phyloP scores from a whole-genome alignment of 2,329 filamentous ascomycete species.

The Neonectria punicea region DNA sequence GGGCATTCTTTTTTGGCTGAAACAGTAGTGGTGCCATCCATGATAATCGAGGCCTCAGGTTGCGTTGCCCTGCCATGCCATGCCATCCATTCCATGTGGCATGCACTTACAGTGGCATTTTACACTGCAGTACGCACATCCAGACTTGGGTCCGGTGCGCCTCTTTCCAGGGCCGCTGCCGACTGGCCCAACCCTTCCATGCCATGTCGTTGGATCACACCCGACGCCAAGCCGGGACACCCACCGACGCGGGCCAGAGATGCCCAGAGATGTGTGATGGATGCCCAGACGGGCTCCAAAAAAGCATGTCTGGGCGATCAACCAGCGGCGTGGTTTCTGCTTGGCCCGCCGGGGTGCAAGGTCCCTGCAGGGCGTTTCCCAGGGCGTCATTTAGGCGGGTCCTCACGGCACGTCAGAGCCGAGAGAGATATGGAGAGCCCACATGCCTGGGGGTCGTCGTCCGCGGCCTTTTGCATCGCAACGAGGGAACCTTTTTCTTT shows the following conservation, averaged over 20 bases:
- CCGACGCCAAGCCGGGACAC: slow-evolving; percentile 37
- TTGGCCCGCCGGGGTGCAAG: too few relatives aligned
- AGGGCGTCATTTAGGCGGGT: slow-evolving; percentile 21
- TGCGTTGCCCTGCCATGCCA: background rate
- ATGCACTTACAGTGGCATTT: too few relatives aligned
- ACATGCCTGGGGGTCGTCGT: too few relatives aligned
- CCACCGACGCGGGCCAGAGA: slow-evolving; percentile 20
- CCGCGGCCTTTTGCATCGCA: too few relatives aligned
- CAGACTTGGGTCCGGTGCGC: too few relatives aligned
- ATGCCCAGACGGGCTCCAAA: background rate
- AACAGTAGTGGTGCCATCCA: background rate
- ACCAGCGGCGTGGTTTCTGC: background rate
- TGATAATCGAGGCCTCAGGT: background rate
- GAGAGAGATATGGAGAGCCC: slow-evolving; percentile 21
- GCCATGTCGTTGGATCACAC: background rate
- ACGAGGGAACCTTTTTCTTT: background rate
- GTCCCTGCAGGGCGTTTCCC: slow-evolving; percentile 6
- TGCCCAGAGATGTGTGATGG: background rate
- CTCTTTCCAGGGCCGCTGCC: too few relatives aligned
- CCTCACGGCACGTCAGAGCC: slow-evolving; percentile 36
- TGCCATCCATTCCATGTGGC: background rate
- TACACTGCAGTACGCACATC: too few relatives aligned
- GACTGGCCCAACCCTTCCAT: background rate
- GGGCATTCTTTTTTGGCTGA: background rate
- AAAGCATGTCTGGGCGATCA: slow-evolving; percentile 34